phyloP scores from a whole-genome alignment of 768 basidiomycete species.

The Tylopilus intermedius region DNA sequence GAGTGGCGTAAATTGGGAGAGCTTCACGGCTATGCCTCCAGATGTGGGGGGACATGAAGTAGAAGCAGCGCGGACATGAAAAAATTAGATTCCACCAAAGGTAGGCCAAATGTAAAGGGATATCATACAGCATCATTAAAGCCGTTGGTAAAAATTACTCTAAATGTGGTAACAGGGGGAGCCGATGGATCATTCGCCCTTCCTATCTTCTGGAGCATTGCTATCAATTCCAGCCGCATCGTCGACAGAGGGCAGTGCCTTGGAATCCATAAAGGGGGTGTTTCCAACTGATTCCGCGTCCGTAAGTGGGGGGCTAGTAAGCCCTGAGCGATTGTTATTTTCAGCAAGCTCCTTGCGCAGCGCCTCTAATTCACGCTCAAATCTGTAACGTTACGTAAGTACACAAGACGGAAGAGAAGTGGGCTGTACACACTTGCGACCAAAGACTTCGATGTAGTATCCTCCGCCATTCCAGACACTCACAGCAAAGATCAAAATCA shows the following conservation, averaged over 20 bases:
- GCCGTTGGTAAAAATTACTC: constrained; percentile 3
- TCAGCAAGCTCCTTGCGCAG: constrained; percentile 88
- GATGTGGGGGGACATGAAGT: neutral
- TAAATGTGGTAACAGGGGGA: neutral
- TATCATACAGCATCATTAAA: constrained; percentile 19
- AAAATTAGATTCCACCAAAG: constrained; percentile 5
- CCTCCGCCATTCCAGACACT: constrained; percentile 96
- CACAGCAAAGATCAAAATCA: constrained; percentile 76
- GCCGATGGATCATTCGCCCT: constrained; percentile 25
- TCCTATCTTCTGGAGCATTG: constrained; percentile 17
- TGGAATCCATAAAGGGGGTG: constrained; percentile 30
- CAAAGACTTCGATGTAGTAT: constrained; percentile 95
- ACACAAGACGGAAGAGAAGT: neutral
- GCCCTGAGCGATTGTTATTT: constrained; percentile 48
- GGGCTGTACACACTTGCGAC: constrained; percentile 71
- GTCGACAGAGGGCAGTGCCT: constrained; percentile 19
- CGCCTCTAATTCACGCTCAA: constrained; percentile 88
- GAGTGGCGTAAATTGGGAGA: constrained; percentile 51
- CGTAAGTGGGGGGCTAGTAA: constrained; percentile 47
- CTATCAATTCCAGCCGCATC: constrained; percentile 15
- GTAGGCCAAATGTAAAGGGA: constrained; percentile 6
- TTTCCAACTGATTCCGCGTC: constrained; percentile 38
- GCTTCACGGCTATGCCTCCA: constrained; percentile 32
- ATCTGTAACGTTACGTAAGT: constrained; percentile 43
- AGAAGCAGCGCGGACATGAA: neutral